Percentiles rank a stretch among this genome's conserved stretches.
These are phyloP conservation scores for Cinnamomum micranthum DNA, from an alignment of 164 flowering plant genomes.

Conservation along the genomic window DNA sequence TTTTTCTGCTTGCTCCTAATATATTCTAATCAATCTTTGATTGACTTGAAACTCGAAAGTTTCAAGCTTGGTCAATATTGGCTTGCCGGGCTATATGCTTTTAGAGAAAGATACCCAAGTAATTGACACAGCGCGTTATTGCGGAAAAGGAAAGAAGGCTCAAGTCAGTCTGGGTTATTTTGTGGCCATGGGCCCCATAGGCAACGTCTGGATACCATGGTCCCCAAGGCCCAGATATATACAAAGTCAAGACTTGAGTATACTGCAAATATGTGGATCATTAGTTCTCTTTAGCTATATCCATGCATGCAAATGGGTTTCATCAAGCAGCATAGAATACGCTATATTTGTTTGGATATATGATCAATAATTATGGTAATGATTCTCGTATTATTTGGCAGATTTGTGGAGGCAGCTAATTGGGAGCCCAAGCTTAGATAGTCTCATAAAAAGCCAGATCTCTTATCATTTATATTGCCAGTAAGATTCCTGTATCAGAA, in stretches of 20 bases:
- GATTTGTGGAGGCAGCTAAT: constrained; percentile 87
- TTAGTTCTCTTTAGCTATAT: no score
- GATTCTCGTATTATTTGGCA: constrained; percentile 31
- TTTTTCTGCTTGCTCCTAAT: neutral
- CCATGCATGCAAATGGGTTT: neutral
- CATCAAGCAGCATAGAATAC: neutral
- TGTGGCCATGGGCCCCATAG: no score
- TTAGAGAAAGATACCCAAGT: no score
- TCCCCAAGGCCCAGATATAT: no score
- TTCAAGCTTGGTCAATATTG: neutral
- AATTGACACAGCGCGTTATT: no score
- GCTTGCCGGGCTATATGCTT: neutral
- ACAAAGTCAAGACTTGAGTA: no score
- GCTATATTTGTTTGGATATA: neutral
- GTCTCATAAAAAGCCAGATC: constrained; percentile 66
- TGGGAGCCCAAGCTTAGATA: constrained; percentile 69
- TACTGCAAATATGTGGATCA: no score
- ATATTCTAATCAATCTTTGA: neutral
- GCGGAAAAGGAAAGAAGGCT: no score
- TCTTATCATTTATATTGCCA: constrained; percentile 76
- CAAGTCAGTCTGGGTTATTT: no score
- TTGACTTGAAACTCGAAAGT: neutral
- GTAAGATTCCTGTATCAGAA: constrained; percentile 89
- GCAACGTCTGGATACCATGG: no score
- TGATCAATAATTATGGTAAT: neutral